These are phyloP conservation scores for Sungouiozyma intestinalis DNA, from an alignment of 805 yeast species.

Conservation along the genomic window DNA sequence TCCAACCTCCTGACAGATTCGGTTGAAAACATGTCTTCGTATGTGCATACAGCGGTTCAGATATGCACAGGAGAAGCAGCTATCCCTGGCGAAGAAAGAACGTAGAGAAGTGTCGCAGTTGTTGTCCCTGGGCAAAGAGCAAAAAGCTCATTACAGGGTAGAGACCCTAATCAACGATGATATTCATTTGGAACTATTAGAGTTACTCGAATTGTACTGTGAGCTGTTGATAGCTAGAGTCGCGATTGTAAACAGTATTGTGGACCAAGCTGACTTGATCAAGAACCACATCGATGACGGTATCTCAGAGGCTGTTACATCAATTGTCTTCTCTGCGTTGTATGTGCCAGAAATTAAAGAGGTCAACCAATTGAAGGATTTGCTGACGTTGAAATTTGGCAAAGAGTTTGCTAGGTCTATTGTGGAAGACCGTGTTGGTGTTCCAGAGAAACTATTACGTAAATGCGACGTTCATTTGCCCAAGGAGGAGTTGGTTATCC, in stretches of 20 bases:
- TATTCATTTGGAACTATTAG: constrained; percentile 66
- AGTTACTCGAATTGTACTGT: constrained; percentile 70
- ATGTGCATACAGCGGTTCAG: constrained; percentile 64
- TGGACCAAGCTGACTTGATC: constrained; percentile 25
- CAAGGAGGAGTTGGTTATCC: constrained; percentile 45
- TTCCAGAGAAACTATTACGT: constrained; percentile 57
- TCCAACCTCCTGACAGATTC: constrained; percentile 17
- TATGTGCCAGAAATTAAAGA: constrained; percentile 67
- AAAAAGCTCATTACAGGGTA: constrained; percentile 72
- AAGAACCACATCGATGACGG: constrained; percentile 30
- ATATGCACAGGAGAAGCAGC: constrained; percentile 63
- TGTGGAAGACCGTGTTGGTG: constrained; percentile 27
- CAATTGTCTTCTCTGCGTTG: constrained; percentile 58
- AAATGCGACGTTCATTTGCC: constrained; percentile 65
- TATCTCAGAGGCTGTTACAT: constrained; percentile 64
- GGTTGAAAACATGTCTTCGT: constrained; percentile 32
- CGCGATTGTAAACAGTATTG: constrained; percentile 41
- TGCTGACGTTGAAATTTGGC: constrained; percentile 55
- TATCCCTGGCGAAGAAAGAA: constrained; percentile 65
- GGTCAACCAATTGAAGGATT: constrained; percentile 46
- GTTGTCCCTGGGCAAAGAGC: constrained; percentile 58
- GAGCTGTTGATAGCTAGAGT: constrained; percentile 71
- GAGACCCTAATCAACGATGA: constrained; percentile 81
- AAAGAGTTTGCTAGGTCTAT: constrained; percentile 45
- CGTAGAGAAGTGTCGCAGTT: constrained; percentile 63